phyloP scores from a whole-genome alignment of 768 basidiomycete species.

The Pulveroboletus sp. region DNA sequence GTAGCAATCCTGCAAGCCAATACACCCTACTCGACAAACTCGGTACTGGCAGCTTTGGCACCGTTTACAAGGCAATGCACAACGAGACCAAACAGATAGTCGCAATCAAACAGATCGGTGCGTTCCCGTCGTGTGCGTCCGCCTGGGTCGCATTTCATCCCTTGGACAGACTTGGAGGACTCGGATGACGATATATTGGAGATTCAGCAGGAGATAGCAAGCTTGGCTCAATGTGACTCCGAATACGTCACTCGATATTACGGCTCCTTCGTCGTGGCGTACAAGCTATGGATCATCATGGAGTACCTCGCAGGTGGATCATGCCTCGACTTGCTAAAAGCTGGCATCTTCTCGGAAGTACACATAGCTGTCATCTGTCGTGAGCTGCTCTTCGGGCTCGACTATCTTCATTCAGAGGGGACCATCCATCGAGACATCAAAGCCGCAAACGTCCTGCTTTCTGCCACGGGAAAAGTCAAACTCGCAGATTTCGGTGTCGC shows the following conservation, averaged over 20 bases:
- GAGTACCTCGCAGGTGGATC: conserved; percentile 99
- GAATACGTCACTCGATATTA: conserved; percentile 97
- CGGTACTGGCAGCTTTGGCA: conserved; percentile 96
- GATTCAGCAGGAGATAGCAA: conserved; percentile 98
- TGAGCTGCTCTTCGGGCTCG: conserved; percentile 88
- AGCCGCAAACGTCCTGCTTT: conserved; percentile 92
- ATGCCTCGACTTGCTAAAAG: conserved; percentile 92
- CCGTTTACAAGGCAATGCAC: conserved; percentile 96
- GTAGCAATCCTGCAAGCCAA: conserved; percentile 81
- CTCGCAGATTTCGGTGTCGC: conserved; percentile 99
- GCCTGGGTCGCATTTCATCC: conserved; percentile 3
- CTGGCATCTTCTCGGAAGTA: conserved; percentile 84
- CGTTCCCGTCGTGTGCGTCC: conserved; percentile 28
- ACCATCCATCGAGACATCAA: conserved; percentile 99
- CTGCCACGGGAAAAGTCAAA: conserved; percentile 90
- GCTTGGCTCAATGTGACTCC: conserved; percentile 92
- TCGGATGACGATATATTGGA: conserved; percentile 98
- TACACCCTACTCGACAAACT: conserved; percentile 93
- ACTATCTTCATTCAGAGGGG: conserved; percentile 93
- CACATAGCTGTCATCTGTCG: conserved; percentile 95
- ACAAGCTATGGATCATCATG: conserved; percentile 99
- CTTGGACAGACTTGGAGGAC: conserved; percentile 81
- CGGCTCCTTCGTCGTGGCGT: conserved; percentile 93
- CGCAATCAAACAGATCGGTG: conserved; percentile 97
- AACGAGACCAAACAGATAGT: conserved; percentile 93